A percentile compares a stretch with the other conserved stretches of the same genome.
Evolutionary conservation across 352 stramenopile genomes (phyloP).

Genomic region (Phytophthora cactorum): DNA sequence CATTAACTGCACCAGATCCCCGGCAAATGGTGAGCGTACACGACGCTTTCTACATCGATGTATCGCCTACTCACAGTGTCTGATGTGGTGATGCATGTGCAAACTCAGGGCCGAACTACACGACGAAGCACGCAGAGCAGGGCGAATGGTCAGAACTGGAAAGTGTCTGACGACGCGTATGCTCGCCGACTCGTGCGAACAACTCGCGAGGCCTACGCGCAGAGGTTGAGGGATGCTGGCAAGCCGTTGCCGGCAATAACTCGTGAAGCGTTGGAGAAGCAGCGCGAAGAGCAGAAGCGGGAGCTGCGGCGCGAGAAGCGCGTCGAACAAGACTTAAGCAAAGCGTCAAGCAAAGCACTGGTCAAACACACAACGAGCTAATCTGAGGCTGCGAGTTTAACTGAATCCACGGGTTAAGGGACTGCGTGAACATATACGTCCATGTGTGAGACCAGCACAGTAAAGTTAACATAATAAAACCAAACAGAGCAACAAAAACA

Average conservation of each 20-base stretch:
- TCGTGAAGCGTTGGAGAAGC: background rate
- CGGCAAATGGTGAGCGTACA: background rate
- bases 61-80: background rate
- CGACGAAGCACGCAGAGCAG: background rate
- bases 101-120: background rate
- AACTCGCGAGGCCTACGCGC: background rate
- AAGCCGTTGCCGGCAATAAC: background rate
- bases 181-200: background rate
- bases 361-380: too few species aligned
- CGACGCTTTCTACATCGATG: background rate
- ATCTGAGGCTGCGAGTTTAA: too few species aligned
- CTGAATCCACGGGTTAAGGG: too few species aligned
- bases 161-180: background rate
- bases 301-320: too few species aligned
- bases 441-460: too few species aligned
- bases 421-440: too few species aligned
- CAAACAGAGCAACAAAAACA: too few species aligned
- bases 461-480: too few species aligned
- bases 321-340: too few species aligned
- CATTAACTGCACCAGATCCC: background rate
- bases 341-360: too few species aligned
- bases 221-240: background rate
- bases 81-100: background rate
- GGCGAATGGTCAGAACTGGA: background rate
- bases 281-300: background rate